phyloP scores from a whole-genome alignment of 495 filamentous ascomycete species.

The Aspergillus campestris region DNA sequence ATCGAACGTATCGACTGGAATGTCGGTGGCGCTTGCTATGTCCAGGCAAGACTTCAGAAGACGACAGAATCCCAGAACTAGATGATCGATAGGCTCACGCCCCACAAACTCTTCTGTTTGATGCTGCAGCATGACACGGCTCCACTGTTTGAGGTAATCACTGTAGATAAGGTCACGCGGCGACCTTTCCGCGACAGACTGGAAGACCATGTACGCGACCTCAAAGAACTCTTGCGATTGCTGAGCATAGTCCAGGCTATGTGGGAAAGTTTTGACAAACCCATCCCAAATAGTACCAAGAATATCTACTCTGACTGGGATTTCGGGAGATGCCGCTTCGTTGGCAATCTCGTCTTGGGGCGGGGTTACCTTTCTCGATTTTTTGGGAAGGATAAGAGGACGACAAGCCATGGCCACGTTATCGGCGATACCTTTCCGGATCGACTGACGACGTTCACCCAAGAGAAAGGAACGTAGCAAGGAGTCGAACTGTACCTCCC shows the following conservation, averaged over 20 bases:
- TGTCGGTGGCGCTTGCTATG: slow-evolving; percentile 33
- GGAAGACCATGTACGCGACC: slow-evolving; percentile 43
- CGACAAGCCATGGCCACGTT: slow-evolving; percentile 27
- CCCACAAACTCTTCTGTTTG: slow-evolving; percentile 47
- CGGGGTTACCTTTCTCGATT: slow-evolving; percentile 8
- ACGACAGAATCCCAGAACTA: slow-evolving; percentile 39
- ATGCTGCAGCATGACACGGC: slow-evolving; percentile 45
- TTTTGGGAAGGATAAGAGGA: slow-evolving; percentile 19
- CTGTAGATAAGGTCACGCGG: slow-evolving; percentile 43
- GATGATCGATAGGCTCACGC: slow-evolving; percentile 38
- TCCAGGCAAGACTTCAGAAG: slow-evolving; percentile 43
- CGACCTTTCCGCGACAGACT: slow-evolving; percentile 42
- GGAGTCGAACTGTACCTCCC: slow-evolving; percentile 30
- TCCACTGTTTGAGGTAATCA: slow-evolving; percentile 45
- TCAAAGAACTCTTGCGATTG: slow-evolving; percentile 52
- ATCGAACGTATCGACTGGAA: slow-evolving; percentile 36
- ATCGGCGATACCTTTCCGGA: slow-evolving; percentile 30
- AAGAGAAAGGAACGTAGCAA: slow-evolving; percentile 31
- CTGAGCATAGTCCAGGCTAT: slow-evolving; percentile 30
- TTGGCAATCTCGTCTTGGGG: slow-evolving; percentile 4
- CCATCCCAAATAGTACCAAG: slow-evolving; percentile 44
- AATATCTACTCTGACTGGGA: slow-evolving; percentile 29
- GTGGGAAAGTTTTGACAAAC: slow-evolving; percentile 40
- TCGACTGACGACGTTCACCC: slow-evolving; percentile 21
- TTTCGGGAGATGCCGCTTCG: slow-evolving; percentile 11